phyloP scores from a whole-genome alignment of 31 red algal genomes.

The Asparagopsis taxiformis region DNA sequence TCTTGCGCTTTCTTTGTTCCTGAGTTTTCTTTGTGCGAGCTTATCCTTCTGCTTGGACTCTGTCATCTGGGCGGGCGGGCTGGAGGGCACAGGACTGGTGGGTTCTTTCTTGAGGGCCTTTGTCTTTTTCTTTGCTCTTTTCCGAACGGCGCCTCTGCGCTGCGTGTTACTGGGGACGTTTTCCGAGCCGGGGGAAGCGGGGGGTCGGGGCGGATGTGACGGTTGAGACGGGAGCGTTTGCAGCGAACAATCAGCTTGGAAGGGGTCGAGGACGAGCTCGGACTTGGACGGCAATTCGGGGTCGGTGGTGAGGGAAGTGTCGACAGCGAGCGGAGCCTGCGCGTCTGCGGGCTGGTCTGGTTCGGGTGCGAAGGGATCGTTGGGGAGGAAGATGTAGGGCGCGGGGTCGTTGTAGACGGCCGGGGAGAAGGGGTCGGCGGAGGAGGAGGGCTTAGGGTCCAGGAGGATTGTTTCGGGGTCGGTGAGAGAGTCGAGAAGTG shows the following conservation, averaged over 20 bases:
- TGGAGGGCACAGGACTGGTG: background rate
- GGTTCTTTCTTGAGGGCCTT: slow-evolving; percentile 1
- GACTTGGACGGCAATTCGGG: slow-evolving; percentile 8
- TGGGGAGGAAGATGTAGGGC: slow-evolving; percentile 13
- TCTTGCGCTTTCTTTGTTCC: slow-evolving; percentile 62
- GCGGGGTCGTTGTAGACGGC: slow-evolving; percentile 12
- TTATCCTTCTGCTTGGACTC: slow-evolving; percentile 49
- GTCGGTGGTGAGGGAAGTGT: too few relatives aligned
- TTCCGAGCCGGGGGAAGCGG: too few relatives aligned
- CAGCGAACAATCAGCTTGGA: background rate
- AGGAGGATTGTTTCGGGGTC: too few relatives aligned
- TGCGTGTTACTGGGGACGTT: too few relatives aligned
- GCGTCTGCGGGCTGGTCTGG: background rate
- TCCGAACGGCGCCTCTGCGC: background rate
- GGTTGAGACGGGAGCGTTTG: background rate
- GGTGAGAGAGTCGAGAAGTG: too few relatives aligned
- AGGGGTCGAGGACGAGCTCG: slow-evolving; percentile 44
- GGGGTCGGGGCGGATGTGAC: background rate
- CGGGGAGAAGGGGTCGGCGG: too few relatives aligned
- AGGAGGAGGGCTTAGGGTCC: too few relatives aligned
- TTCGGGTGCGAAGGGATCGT: slow-evolving; percentile 30
- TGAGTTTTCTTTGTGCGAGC: slow-evolving; percentile 49
- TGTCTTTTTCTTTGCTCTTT: background rate
- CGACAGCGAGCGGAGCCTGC: too few relatives aligned
- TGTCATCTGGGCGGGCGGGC: slow-evolving; percentile 2